phyloP scores from a whole-genome alignment of 1,284 basidiomycete species.

The Ustilago tritici region DNA sequence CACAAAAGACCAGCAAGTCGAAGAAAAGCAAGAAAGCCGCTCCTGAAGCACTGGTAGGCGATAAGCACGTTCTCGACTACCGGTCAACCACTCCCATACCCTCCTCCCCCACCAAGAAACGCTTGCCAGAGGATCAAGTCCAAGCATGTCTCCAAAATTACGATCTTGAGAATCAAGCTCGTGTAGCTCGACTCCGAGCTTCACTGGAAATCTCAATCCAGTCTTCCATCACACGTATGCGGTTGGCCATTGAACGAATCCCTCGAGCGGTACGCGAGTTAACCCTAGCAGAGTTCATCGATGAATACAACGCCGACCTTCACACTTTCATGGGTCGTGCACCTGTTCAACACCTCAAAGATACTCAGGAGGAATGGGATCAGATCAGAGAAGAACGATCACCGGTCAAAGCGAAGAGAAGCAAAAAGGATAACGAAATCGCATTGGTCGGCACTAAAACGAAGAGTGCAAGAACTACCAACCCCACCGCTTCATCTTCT shows the following conservation, averaged over 20 bases:
- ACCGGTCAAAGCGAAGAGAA: slow-evolving; percentile 29
- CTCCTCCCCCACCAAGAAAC: slow-evolving; percentile 23
- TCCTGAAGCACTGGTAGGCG: neutral
- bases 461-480: slow-evolving; percentile 19
- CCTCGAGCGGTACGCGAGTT: slow-evolving; percentile 49
- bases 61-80: neutral
- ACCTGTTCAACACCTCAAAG: slow-evolving; percentile 37
- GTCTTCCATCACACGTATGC: slow-evolving; percentile 35
- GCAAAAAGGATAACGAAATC: slow-evolving; percentile 28
- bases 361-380: slow-evolving; percentile 52
- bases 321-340: slow-evolving; percentile 46
- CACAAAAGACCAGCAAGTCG: slow-evolving; percentile 19
- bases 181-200: slow-evolving; percentile 19
- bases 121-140: slow-evolving; percentile 53
- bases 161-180: slow-evolving; percentile 46
- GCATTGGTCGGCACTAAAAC: neutral
- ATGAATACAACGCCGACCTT: slow-evolving; percentile 48
- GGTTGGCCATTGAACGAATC: slow-evolving; percentile 39
- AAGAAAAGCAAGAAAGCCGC: slow-evolving; percentile 17
- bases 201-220: slow-evolving; percentile 35
- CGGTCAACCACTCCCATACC: slow-evolving; percentile 33
- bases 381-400: slow-evolving; percentile 39
- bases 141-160: slow-evolving; percentile 49
- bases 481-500: slow-evolving; percentile 19
- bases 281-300: slow-evolving; percentile 44